Evolutionary conservation across 2,329 filamentous ascomycete genomes (phyloP).

Genomic region (Penicillium verrucosum): DNA sequence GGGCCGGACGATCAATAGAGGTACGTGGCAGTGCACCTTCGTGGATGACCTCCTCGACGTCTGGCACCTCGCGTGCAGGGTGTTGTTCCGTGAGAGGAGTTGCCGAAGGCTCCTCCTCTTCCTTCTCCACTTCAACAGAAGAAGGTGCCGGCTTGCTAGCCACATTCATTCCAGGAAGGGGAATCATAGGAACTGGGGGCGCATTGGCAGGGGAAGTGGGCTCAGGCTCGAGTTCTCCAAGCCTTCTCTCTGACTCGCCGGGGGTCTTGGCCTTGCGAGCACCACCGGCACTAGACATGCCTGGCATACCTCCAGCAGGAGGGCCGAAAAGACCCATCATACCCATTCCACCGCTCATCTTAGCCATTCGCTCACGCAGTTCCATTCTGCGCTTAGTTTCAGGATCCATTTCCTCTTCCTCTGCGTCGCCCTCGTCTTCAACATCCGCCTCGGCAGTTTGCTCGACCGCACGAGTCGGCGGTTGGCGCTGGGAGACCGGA

Average conservation of each 20-base stretch:
- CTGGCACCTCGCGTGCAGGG: conserved; percentile 48
- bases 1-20: conserved; percentile 44
- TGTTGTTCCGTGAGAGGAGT: conserved; percentile 44
- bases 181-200: conserved; percentile 54
- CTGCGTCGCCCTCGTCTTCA: conserved; percentile 63
- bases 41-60: conserved; percentile 52
- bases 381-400: conserved; percentile 83
- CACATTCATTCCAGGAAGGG: conserved; percentile 66
- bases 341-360: conserved; percentile 96
- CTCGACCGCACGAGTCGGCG: conserved; percentile 28
- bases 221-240: conserved; percentile 35
- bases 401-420: conserved; percentile 81
- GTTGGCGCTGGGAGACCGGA: conserved; percentile 18
- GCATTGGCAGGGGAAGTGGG: conserved; percentile 32
- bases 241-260: conserved; percentile 33
- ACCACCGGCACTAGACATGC: conserved; percentile 47
- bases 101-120: conserved; percentile 48
- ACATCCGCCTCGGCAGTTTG: conserved; percentile 46
- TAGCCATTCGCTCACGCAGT: conserved; percentile 91
- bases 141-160: conserved; percentile 46
- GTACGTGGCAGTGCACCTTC: conserved; percentile 33
- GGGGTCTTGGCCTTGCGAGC: conserved; percentile 51
- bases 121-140: conserved; percentile 48
- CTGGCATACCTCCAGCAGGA: conserved; percentile 59
- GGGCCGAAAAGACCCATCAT: conserved; percentile 91